phyloP scores from a whole-genome alignment of 768 basidiomycete species.

The Mycena crocata region DNA sequence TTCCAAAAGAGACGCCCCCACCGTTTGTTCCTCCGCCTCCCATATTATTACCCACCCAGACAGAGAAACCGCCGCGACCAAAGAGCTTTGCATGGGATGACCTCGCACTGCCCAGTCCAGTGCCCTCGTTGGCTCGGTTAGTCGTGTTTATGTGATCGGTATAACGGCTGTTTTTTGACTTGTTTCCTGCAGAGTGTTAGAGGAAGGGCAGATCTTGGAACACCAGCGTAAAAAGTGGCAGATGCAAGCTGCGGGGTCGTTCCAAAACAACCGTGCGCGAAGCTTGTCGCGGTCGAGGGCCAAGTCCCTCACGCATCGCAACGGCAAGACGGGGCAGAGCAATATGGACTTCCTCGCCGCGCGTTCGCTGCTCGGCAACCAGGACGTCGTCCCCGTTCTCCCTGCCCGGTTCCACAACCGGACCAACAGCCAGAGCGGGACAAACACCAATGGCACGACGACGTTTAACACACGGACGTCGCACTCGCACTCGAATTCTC shows the following conservation, averaged over 20 bases:
- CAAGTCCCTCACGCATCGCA: slow-evolving; percentile 62
- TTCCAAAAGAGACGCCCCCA: background rate
- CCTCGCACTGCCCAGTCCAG: slow-evolving; percentile 67
- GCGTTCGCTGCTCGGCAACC: slow-evolving; percentile 74
- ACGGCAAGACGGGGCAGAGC: slow-evolving; percentile 40
- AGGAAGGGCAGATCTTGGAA: slow-evolving; percentile 71
- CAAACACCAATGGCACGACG: slow-evolving; percentile 37
- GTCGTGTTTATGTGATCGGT: slow-evolving; percentile 35
- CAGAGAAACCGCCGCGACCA: slow-evolving; percentile 52
- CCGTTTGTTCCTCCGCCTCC: slow-evolving; percentile 22
- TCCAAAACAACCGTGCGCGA: slow-evolving; percentile 73
- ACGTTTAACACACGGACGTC: slow-evolving; percentile 29
- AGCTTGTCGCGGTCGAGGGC: slow-evolving; percentile 72
- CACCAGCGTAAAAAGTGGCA: slow-evolving; percentile 77
- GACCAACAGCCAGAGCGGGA: slow-evolving; percentile 34
- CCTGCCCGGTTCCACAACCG: slow-evolving; percentile 34
- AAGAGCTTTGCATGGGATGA: slow-evolving; percentile 73
- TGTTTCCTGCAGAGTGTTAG: slow-evolving; percentile 64
- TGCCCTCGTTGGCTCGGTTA: slow-evolving; percentile 67
- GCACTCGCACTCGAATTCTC: slow-evolving; percentile 53
- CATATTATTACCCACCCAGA: slow-evolving; percentile 2
- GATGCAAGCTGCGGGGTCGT: slow-evolving; percentile 67
- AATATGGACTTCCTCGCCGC: slow-evolving; percentile 74
- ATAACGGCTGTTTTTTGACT: slow-evolving; percentile 3
- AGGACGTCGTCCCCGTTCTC: slow-evolving; percentile 62